phyloP scores from a whole-genome alignment of 2,329 filamentous ascomycete species.

The Metarhizium anisopliae region DNA sequence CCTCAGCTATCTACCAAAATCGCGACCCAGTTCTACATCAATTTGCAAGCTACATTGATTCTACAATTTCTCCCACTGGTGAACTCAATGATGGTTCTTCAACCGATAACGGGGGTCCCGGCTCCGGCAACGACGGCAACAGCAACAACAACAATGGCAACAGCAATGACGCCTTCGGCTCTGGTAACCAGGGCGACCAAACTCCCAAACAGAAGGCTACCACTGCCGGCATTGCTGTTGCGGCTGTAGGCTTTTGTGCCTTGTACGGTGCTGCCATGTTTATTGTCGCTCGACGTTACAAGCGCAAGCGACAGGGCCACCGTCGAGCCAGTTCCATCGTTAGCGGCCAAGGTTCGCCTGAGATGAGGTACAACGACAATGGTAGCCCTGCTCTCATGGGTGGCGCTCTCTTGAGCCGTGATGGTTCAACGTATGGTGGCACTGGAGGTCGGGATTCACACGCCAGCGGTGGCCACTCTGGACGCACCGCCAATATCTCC shows the following conservation, averaged over 20 bases:
- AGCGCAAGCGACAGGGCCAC: slow-evolving; percentile 72
- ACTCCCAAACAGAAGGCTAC: slow-evolving; percentile 53
- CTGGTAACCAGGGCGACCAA: slow-evolving; percentile 35
- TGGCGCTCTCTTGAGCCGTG: slow-evolving; percentile 51
- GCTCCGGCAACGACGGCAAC: slow-evolving; percentile 24
- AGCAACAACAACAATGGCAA: slow-evolving; percentile 23
- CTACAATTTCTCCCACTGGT: slow-evolving; percentile 48
- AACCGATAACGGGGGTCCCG: slow-evolving; percentile 18
- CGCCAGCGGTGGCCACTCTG: slow-evolving; percentile 53
- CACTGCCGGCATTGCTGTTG: slow-evolving; percentile 62
- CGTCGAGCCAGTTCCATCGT: slow-evolving; percentile 67
- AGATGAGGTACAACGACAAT: slow-evolving; percentile 41
- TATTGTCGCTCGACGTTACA: slow-evolving; percentile 81
- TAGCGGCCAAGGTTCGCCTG: slow-evolving; percentile 34
- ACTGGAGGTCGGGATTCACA: slow-evolving; percentile 46
- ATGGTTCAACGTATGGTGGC: slow-evolving; percentile 46
- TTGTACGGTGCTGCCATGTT: slow-evolving; percentile 96
- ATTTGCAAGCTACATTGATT: slow-evolving; percentile 75
- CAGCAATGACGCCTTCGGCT: slow-evolving; percentile 32
- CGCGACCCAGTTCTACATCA: slow-evolving; percentile 55
- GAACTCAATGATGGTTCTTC: slow-evolving; percentile 20
- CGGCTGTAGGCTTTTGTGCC: slow-evolving; percentile 67
- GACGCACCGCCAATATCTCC: slow-evolving; percentile 61
- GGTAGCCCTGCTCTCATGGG: slow-evolving; percentile 60
- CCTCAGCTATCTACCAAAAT: slow-evolving; percentile 68